Conservation (phyloP, 768 basidiomycete species). For the Psilocybe sp. region DNA sequence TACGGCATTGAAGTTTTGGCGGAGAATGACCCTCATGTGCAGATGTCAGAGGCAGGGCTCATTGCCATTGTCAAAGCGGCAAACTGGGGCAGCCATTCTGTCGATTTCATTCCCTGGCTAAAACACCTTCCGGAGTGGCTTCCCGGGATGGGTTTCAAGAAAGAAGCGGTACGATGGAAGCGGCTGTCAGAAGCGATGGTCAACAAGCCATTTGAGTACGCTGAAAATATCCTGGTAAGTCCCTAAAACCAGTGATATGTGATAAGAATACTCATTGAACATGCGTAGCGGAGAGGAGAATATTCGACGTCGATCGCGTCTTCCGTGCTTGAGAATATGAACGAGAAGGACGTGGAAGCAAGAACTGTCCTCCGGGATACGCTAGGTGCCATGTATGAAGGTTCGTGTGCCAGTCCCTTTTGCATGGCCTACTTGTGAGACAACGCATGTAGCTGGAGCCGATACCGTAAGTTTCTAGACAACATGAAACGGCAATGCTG, state of each 20-base stretch:
- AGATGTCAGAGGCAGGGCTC: conserved; percentile 29
- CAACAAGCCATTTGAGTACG: conserved; percentile 7
- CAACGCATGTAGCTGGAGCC: conserved; percentile 1
- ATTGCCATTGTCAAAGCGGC: conserved; percentile 17
- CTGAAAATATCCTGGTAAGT: conserved; percentile 11
- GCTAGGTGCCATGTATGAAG: conserved; percentile 2
- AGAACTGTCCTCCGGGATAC: conserved; percentile 3
- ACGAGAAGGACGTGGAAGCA: not conserved
- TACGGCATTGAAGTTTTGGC: conserved; percentile 38
- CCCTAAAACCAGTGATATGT: not conserved
- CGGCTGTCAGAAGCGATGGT: conserved; percentile 27
- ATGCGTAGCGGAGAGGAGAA: too few species aligned
- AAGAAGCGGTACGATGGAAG: conserved; percentile 42
- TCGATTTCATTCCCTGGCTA: conserved; percentile 32
- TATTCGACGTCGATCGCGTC: conserved; percentile 6
- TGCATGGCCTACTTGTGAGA: not conserved
- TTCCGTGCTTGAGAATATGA: not conserved
- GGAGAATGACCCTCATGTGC: conserved; percentile 36
- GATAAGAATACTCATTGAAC: too few species aligned
- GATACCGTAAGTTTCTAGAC: conserved; percentile 6
- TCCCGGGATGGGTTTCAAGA: conserved; percentile 54
- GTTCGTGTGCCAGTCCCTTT: not conserved
- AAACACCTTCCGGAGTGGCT: conserved; percentile 49
- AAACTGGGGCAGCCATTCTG: conserved; percentile 34
- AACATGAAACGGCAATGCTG: not conserved